Evolutionary conservation across 2,329 filamentous ascomycete species (phyloP), one percentile per base, ranked within the genome.

Genomic region (Ophiostoma perfectum): DNA sequence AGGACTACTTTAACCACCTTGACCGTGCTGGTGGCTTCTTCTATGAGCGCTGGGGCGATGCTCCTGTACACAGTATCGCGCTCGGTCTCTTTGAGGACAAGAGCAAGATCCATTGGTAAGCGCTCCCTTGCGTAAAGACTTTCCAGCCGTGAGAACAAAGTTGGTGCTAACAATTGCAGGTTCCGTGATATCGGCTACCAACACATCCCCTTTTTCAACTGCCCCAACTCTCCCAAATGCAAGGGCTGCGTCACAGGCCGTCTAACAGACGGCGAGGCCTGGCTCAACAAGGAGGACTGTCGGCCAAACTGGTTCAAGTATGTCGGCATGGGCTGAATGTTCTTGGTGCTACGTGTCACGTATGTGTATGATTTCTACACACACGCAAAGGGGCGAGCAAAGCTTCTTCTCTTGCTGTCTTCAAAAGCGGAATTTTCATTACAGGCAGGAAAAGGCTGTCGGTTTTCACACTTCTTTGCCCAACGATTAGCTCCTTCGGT

Each of bases 151-250:
- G 11, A 6, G 42, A 44, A 9, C 4, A 9, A 49, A 12, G 45
- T 5, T 8, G 16, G 16, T 14, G 11, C 45, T 36, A 64, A 27
- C 27, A 27, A 27, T 27, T 27, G 27, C 72, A 97, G 93, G 93
- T 99, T 99, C 89, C 93, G 94, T 67, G 95, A 99, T 77, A 98
- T 99, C 73, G 95, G 95, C 69, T 99, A 99, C 80, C 93, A 97
- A 75, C 95, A 99, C 74, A 93, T 98, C 67, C 95, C 95, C 63
- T 99, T 96, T 81, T 97, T 96, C 84, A 99, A 99, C 81, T 99
- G 95, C 77, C 95, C 95, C 71, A 98, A 97, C 80, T 96, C 90
- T 67, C 91, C 92, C 65, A 98, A 98, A 79, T 98, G 94, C 78
- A 68, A 64, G 64, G 72, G 72, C 72, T 98, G 94, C 77, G 85